Conservation (phyloP, 2,329 filamentous ascomycete genomes). For the Reticulascus tulasneorum region DNA sequence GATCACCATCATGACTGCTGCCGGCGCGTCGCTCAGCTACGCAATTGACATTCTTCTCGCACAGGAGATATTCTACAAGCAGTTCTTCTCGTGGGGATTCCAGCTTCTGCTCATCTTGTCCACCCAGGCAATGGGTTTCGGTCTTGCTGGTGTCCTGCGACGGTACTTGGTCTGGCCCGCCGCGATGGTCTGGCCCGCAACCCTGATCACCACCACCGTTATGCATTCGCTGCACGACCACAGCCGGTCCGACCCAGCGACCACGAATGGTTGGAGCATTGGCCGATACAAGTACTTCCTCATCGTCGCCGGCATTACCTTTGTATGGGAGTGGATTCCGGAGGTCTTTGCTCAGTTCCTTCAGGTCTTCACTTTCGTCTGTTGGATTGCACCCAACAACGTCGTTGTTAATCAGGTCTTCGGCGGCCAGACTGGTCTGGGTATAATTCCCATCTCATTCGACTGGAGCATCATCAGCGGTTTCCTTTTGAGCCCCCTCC, state of each 20-base stretch:
- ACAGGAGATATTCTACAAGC: conserved; percentile 44
- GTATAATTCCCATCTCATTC: conserved; percentile 58
- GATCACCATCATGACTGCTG: conserved; percentile 42
- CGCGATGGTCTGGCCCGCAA: conserved; percentile 56
- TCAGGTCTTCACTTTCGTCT: conserved; percentile 53
- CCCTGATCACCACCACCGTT: conserved; percentile 49
- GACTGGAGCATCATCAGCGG: conserved; percentile 46
- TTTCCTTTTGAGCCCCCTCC: conserved; percentile 45
- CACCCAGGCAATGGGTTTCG: conserved; percentile 54
- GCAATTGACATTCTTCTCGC: conserved; percentile 38
- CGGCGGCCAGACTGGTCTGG: conserved; percentile 54
- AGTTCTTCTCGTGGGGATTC: conserved; percentile 45
- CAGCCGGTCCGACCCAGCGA: conserved; percentile 41
- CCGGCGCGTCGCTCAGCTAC: conserved; percentile 28
- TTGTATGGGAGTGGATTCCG: conserved; percentile 31
- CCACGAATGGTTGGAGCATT: conserved; percentile 57
- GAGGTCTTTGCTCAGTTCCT: conserved; percentile 17
- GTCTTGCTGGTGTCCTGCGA: conserved; percentile 50
- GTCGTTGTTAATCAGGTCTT: conserved; percentile 61
- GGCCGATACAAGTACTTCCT: conserved; percentile 62
- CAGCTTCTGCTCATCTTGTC: conserved; percentile 51
- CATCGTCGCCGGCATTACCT: conserved; percentile 47
- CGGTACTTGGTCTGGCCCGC: conserved; percentile 52
- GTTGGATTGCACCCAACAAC: conserved; percentile 58
- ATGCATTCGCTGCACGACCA: conserved; percentile 46